Evolutionary conservation across 116 monocot species (phyloP).

Genomic region (Phalaenopsis hybrid): DNA sequence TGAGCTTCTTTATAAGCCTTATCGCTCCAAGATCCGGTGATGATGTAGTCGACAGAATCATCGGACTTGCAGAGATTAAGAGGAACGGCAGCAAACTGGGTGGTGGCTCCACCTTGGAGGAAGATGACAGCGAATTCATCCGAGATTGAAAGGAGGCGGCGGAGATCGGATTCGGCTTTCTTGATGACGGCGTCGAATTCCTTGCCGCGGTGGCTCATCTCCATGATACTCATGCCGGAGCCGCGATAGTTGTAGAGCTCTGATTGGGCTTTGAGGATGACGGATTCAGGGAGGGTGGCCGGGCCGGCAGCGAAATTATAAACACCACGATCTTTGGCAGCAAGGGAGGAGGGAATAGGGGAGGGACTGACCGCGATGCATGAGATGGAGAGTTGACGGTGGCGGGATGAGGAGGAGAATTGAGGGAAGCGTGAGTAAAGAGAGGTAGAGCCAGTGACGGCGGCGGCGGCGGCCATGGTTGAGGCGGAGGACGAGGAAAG

Average conservation of each 20-base stretch:
- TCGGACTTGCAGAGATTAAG: constrained; percentile 62
- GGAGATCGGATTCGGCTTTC: constrained; percentile 94
- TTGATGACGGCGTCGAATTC: constrained; percentile 88
- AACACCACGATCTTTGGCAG: constrained; percentile 19
- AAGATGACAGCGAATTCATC: constrained; percentile 80
- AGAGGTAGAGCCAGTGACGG: constrained; percentile 10
- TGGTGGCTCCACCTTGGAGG: constrained; percentile 95
- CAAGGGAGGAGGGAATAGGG: constrained; percentile 9
- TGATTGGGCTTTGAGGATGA: constrained; percentile 68
- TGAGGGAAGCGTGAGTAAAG: constrained; percentile 6
- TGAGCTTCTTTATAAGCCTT: constrained; percentile 86
- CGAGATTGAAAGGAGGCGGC: constrained; percentile 62
- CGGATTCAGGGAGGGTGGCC: constrained; percentile 87
- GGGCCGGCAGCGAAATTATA: constrained; percentile 97
- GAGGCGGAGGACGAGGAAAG: background rate
- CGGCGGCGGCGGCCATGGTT: constrained; percentile 10
- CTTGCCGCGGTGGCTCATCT: constrained; percentile 96
- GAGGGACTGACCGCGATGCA: constrained; percentile 33
- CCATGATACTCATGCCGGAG: constrained; percentile 96
- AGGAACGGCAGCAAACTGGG: constrained; percentile 87
- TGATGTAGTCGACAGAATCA: constrained; percentile 59
- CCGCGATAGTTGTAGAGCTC: constrained; percentile 80
- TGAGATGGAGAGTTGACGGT: constrained; percentile 18
- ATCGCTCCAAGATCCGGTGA: constrained; percentile 94
- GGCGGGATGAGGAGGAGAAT: background rate